Evolutionary conservation across 1,139 yeast genomes (phyloP).

Genomic region (Geotrichum europaeum): DNA sequence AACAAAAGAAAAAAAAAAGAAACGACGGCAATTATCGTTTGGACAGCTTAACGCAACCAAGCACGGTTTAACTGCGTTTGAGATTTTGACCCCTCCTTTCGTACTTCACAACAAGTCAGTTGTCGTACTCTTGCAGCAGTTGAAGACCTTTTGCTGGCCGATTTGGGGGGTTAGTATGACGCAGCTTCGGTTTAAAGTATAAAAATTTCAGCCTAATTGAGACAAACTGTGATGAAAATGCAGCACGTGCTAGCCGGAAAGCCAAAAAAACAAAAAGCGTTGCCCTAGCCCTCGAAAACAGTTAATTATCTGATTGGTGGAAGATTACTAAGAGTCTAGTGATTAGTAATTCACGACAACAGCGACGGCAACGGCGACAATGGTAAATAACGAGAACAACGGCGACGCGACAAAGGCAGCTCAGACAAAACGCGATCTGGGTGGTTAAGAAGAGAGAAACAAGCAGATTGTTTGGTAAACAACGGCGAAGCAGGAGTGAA

Average conservation of each 20-base stretch:
- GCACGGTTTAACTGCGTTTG: not conserved
- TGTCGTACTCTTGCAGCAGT: not conserved
- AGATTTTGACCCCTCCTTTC: not conserved
- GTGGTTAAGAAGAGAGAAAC: too few species aligned
- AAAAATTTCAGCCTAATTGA: not conserved
- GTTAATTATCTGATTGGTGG: not conserved
- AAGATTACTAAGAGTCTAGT: not conserved
- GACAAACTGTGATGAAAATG: not conserved
- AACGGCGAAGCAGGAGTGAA: not conserved
- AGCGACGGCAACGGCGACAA: not conserved
- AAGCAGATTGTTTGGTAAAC: not conserved
- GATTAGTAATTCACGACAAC: not conserved
- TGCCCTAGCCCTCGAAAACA: not conserved
- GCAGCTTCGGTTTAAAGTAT: not conserved
- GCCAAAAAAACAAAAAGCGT: not conserved
- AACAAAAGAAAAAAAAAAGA: not conserved
- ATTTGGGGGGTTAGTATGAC: not conserved
- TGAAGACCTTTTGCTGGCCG: not conserved
- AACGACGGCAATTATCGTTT: not conserved
- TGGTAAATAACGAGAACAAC: not conserved
- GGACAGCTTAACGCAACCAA: not conserved
- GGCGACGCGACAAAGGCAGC: not conserved
- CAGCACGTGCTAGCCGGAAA: not conserved
- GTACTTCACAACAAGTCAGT: not conserved
- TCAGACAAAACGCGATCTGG: not conserved